phyloP scores from a whole-genome alignment of 768 basidiomycete genomes.

The Flagelloscypha sp. region DNA sequence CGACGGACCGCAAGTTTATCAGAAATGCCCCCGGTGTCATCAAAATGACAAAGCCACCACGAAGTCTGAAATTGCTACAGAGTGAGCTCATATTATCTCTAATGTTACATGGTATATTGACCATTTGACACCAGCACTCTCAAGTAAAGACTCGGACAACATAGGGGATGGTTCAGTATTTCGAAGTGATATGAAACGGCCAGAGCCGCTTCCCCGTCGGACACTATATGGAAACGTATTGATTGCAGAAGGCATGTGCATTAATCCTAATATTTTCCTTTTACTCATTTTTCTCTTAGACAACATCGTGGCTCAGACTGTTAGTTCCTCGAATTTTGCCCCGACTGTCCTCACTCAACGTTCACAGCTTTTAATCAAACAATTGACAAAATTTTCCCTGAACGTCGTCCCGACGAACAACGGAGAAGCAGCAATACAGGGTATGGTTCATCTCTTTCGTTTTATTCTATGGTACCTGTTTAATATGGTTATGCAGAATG shows the following conservation, averaged over 20 bases:
- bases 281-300: constrained; percentile 28
- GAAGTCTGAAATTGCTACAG: constrained; percentile 51
- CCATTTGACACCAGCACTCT: constrained; percentile 33
- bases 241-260: constrained; percentile 55
- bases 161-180: no score
- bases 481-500: constrained; percentile 36
- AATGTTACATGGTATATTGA: constrained; percentile 36
- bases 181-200: no score
- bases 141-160: no score
- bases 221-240: constrained; percentile 61
- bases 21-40: constrained; percentile 46
- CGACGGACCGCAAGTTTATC: constrained; percentile 46
- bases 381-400: constrained; percentile 53
- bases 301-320: constrained; percentile 66
- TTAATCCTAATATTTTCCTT: background rate
- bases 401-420: constrained; percentile 56
- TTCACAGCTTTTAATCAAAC: constrained; percentile 57
- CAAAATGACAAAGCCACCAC: constrained; percentile 66
- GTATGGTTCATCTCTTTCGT: constrained; percentile 20
- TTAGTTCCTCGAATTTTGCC: no score
- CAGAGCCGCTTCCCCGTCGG: constrained; percentile 31
- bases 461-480: background rate
- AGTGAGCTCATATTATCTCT: constrained; percentile 28
- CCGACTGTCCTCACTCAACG: no score
- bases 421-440: constrained; percentile 58